Percentiles rank a stretch among this genome's conserved stretches.
phyloP scores from a whole-genome alignment of 768 basidiomycete genomes.

The Lyophyllum atratum region DNA sequence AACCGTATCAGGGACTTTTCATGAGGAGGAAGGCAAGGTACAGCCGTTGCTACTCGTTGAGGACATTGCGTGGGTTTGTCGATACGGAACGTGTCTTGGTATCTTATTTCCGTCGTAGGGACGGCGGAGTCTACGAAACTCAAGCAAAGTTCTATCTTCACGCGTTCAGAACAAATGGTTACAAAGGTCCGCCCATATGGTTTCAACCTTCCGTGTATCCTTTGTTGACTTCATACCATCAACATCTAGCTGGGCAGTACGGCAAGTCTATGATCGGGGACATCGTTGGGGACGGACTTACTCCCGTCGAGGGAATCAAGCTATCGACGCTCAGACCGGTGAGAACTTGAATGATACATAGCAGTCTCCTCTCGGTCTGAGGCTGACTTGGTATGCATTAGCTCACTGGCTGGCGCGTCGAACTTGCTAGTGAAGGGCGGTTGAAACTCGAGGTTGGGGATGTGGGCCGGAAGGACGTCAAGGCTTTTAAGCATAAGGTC shows the following conservation, averaged over 20 bases:
- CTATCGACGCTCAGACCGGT: neutral
- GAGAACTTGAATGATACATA: neutral
- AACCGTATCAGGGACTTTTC: neutral
- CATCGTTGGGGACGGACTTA: neutral
- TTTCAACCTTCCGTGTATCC: neutral
- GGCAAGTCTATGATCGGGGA: neutral
- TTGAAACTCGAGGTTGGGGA: neutral
- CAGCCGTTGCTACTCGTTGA: neutral
- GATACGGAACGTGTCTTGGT: neutral
- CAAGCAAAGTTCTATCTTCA: neutral
- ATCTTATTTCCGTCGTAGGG: neutral
- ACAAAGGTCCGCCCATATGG: neutral
- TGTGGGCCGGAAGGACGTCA: neutral
- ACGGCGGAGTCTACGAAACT: neutral
- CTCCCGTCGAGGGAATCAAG: neutral
- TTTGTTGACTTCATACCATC: neutral
- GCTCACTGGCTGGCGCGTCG: neutral
- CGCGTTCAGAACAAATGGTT: neutral
- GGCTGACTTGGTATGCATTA: neutral
- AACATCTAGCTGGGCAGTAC: neutral
- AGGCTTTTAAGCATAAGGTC: neutral
- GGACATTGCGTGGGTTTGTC: neutral
- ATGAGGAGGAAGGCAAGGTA: neutral
- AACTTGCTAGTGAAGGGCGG: neutral
- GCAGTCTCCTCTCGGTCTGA: neutral